These are phyloP conservation scores for Saccharomyces eubayanus DNA, from an alignment of 805 yeast species.

Conservation along the genomic window DNA sequence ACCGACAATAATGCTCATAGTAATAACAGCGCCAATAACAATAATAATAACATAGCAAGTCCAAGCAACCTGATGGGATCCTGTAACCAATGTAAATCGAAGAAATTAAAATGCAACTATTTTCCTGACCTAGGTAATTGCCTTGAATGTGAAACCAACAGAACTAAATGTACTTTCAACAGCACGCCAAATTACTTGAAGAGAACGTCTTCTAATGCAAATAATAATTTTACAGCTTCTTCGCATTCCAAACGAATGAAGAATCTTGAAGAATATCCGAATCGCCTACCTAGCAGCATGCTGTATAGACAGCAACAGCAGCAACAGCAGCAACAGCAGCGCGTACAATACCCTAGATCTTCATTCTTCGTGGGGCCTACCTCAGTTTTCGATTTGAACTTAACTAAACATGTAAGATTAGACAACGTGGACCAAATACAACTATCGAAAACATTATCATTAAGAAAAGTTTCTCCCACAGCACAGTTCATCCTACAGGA, in stretches of 20 bases:
- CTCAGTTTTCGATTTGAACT: constrained; percentile 66
- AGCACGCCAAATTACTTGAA: not conserved
- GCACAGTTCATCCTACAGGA: constrained; percentile 73
- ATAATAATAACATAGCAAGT: constrained; percentile 6
- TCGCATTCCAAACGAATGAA: not conserved
- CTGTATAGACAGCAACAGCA: constrained; percentile 1
- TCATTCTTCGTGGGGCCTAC: constrained; percentile 86
- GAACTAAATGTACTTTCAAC: constrained; percentile 64
- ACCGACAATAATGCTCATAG: not conserved
- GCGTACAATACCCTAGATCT: constrained; percentile 76
- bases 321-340: constrained; percentile 3
- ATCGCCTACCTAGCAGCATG: constrained; percentile 1
- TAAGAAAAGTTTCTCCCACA: constrained; percentile 71
- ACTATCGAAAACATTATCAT: constrained; percentile 52
- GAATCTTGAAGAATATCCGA: not conserved
- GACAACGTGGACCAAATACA: constrained; percentile 77
- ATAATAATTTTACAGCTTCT: not conserved
- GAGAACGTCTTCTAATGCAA: not conserved
- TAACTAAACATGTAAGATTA: constrained; percentile 55
- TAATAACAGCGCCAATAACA: not conserved
- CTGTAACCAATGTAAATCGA: constrained; percentile 77
- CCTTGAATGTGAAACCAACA: constrained; percentile 68
- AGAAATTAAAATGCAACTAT: constrained; percentile 72
- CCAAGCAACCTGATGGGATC: constrained; percentile 33
- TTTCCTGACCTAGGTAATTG: constrained; percentile 57